These are phyloP conservation scores for Phialocephala sp. DNA, from an alignment of 2,329 filamentous ascomycete species.

Conservation along the genomic window DNA sequence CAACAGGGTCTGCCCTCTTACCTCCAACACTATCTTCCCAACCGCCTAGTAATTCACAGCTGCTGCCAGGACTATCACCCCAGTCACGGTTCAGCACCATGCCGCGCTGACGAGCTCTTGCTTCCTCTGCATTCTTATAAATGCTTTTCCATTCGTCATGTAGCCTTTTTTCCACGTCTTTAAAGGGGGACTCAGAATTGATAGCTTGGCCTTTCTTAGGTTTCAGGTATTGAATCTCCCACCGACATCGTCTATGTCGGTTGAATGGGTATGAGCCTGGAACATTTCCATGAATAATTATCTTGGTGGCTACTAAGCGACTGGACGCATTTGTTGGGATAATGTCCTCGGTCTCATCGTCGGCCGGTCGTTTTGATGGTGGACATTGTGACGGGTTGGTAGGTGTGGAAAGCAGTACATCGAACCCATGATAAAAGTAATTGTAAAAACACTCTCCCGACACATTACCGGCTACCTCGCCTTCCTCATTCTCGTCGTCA, in stretches of 20 bases:
- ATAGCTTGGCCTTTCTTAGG: conserved; percentile 47
- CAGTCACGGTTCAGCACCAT: conserved; percentile 93
- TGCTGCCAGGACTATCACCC: conserved; percentile 90
- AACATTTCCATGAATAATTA: conserved; percentile 94
- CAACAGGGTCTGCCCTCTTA: conserved; percentile 49
- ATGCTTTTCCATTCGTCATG: conserved; percentile 72
- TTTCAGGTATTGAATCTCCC: conserved; percentile 72
- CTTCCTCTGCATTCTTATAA: conserved; percentile 61
- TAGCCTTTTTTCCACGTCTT: conserved; percentile 72
- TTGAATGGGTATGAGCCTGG: conserved; percentile 98
- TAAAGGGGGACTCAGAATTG: conserved; percentile 71
- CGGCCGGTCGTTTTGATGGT: conserved; percentile 50
- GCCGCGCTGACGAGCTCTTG: conserved; percentile 61
- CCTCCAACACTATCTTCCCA: conserved; percentile 75
- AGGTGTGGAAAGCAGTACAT: conserved; percentile 85
- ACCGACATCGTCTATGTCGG: conserved; percentile 85
- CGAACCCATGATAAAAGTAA: conserved; percentile 95
- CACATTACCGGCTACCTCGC: conserved; percentile 58
- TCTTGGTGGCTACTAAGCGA: conserved; percentile 82
- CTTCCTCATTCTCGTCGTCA: conserved; percentile 66
- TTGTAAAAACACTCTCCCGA: conserved; percentile 90
- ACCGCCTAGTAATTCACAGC: conserved; percentile 78
- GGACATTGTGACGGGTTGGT: conserved; percentile 67
- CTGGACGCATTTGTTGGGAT: conserved; percentile 50
- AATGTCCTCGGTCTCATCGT: conserved; percentile 36